A percentile compares a stretch with the other conserved stretches of the same genome.
These are phyloP conservation scores for Zarea fungicola DNA, from an alignment of 2,329 filamentous ascomycete species.

Conservation along the genomic window DNA sequence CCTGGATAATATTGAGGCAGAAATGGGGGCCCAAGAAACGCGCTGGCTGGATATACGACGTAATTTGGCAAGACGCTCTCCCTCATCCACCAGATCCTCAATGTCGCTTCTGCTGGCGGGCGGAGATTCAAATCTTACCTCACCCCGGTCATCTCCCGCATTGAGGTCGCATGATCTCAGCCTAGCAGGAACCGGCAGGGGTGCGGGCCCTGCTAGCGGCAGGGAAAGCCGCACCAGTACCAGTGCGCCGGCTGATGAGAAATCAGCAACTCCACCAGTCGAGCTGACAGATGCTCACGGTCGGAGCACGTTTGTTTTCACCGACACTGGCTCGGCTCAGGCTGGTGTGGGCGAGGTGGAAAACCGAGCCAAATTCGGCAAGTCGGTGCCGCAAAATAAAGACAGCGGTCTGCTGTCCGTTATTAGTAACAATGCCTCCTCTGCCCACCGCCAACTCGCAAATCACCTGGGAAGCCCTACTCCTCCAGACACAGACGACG, in stretches of 20 bases:
- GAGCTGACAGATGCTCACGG: conserved; percentile 4
- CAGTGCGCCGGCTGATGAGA: conserved; percentile 6
- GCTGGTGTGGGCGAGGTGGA: not conserved
- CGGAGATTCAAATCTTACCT: conserved; percentile 10
- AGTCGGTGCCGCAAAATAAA: conserved; percentile 2
- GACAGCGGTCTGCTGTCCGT: conserved; percentile 21
- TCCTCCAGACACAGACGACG: conserved; percentile 49
- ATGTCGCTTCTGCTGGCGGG: conserved; percentile 1
- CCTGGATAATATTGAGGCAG: conserved; percentile 54
- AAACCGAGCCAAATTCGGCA: conserved; percentile 10
- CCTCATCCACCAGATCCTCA: conserved; percentile 10
- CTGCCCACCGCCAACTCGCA: conserved; percentile 1
- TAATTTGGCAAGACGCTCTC: conserved; percentile 45
- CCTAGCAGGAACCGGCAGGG: not conserved
- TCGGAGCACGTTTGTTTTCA: conserved; percentile 7
- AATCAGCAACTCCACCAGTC: conserved; percentile 1
- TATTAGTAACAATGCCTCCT: conserved; percentile 18
- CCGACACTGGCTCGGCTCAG: conserved; percentile 7
- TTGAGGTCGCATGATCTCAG: conserved; percentile 5
- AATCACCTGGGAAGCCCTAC: conserved; percentile 46
- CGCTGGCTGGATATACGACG: conserved; percentile 56
- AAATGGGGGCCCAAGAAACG: conserved; percentile 56
- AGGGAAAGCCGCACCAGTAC: conserved; percentile 1
- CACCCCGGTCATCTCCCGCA: conserved; percentile 3
- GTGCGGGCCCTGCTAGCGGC: conserved; percentile 7